Evolutionary conservation across 257 asterid genomes (phyloP), one percentile per base, ranked within the genome.

Genomic region (Buddleja alternifolia): DNA sequence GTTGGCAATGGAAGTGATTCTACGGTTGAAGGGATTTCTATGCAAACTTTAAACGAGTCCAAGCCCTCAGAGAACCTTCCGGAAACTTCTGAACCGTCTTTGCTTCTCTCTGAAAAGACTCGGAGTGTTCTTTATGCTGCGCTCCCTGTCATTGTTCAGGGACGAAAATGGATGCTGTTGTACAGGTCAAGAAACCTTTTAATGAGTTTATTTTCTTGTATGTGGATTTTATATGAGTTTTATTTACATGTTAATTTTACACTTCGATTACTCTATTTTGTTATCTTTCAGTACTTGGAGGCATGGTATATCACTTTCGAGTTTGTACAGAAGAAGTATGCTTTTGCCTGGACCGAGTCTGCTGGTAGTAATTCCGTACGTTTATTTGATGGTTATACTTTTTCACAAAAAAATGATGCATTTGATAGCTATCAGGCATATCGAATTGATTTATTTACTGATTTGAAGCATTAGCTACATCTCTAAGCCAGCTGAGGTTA

Each of bases 261-360:
- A 64, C 34, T 37, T 59, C 12, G 52, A 10, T 52, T 74, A 9
- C 36, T 37, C 4, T 66, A 34, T 71, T 55, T 55, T 14, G 10
- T 53, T 66, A 59, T 79, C 56, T 56, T 61, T 70, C 85, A 93
- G 99, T 83, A 93, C 99, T 64, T 88, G 96, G 96, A 87, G 90
- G 77, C 95, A 90, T 77, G 99, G 99, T 15, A 90, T 90, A 41
- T 93, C 97, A 3, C 95, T 90, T 83, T 85, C 96, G 16, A 90
- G 95, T 2, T 72, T 93, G 80, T 93, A 93, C 72, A 84, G 99
- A 78, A 83, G 96, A 83, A 93, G 97, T 88, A 70, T 84, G 85
- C 89, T 89, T 63, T 90, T 90, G 91, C 95, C 97, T 65, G 99
- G 97, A 50, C 87, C 77, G 70, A 87, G 95, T 75, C 84, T 94